These are phyloP conservation scores for Phlebiopsis flavidoalba DNA, from an alignment of 768 basidiomycete genomes.

Conservation along the genomic window DNA sequence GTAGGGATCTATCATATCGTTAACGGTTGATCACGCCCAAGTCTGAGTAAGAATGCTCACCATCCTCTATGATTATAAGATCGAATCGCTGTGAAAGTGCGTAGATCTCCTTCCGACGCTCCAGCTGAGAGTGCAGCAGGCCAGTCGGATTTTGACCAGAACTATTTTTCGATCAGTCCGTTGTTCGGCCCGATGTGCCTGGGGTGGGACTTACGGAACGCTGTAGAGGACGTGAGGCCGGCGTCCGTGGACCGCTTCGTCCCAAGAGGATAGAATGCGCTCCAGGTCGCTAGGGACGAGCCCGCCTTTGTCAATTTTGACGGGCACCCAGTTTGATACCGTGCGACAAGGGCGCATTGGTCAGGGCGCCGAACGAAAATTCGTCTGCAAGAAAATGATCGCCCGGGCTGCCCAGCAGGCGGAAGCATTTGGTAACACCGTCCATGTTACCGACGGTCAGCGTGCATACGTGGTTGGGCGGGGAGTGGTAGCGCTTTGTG, in stretches of 20 bases:
- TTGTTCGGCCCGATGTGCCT: neutral
- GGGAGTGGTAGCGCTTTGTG: constrained; percentile 29
- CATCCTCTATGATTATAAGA: constrained; percentile 46
- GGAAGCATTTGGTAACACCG: constrained; percentile 37
- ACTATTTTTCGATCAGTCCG: constrained; percentile 12
- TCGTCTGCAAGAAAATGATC: constrained; percentile 41
- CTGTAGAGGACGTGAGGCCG: constrained; percentile 50
- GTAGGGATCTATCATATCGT: constrained; percentile 37
- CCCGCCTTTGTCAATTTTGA: constrained; percentile 46
- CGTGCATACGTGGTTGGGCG: constrained; percentile 28
- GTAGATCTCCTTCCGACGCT: constrained; percentile 45
- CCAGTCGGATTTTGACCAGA: constrained; percentile 47
- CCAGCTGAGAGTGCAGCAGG: constrained; percentile 40
- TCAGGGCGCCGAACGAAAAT: constrained; percentile 36
- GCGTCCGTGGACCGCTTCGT: constrained; percentile 36
- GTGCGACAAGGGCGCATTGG: constrained; percentile 34
- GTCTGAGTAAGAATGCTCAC: constrained; percentile 9
- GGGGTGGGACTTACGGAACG: constrained; percentile 33
- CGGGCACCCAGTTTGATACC: constrained; percentile 38
- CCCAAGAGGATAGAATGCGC: constrained; percentile 36
- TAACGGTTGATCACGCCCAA: neutral
- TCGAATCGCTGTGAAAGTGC: constrained; percentile 43
- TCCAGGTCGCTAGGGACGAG: constrained; percentile 47
- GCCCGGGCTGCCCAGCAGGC: constrained; percentile 35
- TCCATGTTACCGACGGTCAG: constrained; percentile 38